Evolutionary conservation across 441 rosid genomes (phyloP).

Genomic region (Pelargonium cotyledonis): DNA sequence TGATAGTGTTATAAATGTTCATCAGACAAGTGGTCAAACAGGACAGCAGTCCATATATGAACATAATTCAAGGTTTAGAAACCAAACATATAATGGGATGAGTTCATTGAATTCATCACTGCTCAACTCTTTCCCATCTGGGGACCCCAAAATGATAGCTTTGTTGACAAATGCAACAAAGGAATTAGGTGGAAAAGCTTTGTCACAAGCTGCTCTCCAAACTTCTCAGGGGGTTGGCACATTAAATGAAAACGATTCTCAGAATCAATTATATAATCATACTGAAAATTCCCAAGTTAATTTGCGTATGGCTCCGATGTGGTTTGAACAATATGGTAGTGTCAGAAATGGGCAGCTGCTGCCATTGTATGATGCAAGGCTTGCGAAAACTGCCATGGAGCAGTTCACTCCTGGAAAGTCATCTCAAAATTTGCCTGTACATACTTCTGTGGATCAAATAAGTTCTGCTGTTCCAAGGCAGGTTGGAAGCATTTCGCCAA

Average conservation of each 20-base stretch:
- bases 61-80: slow-evolving; percentile 23
- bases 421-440: slow-evolving; percentile 34
- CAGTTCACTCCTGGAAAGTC: slow-evolving; percentile 35
- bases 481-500: slow-evolving; percentile 25
- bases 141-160: slow-evolving; percentile 37
- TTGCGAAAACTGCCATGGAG: slow-evolving; percentile 28
- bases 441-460: slow-evolving; percentile 27
- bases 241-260: slow-evolving; percentile 33
- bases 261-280: slow-evolving; percentile 22
- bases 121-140: slow-evolving; percentile 23
- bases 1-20: slow-evolving; percentile 30
- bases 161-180: slow-evolving; percentile 25
- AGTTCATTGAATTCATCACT: slow-evolving; percentile 23
- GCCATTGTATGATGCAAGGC: slow-evolving; percentile 33
- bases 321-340: slow-evolving; percentile 66
- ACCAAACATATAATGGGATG: slow-evolving; percentile 23
- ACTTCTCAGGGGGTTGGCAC: slow-evolving; percentile 30
- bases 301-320: slow-evolving; percentile 67
- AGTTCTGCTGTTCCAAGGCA: slow-evolving; percentile 25
- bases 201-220: slow-evolving; percentile 26
- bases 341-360: slow-evolving; percentile 56
- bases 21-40: slow-evolving; percentile 23
- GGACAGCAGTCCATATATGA: slow-evolving; percentile 29
- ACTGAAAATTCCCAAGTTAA: slow-evolving; percentile 46
- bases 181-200: slow-evolving; percentile 24